Base-by-base conservation (phyloP, 2,329 filamentous ascomycete species). In the Pleoardoris graminearum region DNA sequence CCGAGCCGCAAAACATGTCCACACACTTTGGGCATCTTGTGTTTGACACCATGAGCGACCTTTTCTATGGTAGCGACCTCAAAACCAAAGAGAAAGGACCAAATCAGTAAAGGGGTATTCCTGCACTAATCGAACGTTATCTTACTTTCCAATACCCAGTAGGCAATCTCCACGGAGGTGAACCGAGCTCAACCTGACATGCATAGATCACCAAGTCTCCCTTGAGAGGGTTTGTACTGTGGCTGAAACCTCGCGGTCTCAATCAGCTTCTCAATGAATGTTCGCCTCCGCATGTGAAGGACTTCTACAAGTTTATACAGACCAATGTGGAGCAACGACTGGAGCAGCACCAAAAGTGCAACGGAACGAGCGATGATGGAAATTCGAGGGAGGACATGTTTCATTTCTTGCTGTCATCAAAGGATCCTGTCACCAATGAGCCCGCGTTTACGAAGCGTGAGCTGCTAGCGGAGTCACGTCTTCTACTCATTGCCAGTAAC, bases 401-500 rank as follows among this genome's bases (percentile, higher is more conserved):
- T 12, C 30, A 33, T n/a, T 33, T 7, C 14, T 12, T 33, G 6
- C 14, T 5, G 6, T 7, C 4, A 4, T 5, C 30, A 5, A 33
- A 7, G 6, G 30, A 33, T n/a, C 30, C 30, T 4, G 30, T 7
- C 4, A 33, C 30, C 14, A 33, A 3, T 25, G 22, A 35, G 5
- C 16, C 41, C 8, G 23, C 41, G n/a, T 43, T 33, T 33, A 17
- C 44, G 11, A 17, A 21, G 7, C 7, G 19, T 27, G 75, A 77
- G 46, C 51, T 78, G 16, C 71, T 70, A 65, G 72, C 68, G 47
- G 77, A 79, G 53, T 74, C 70, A 38, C 73, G 75, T 45, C 69
- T 75, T 0, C 59, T 79, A 17, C 78, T 79, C 50, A 73, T 76
- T 36, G 76, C 77, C 6, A 76, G 68, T n/a, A 66, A 60, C 4